Evolutionary conservation across 352 stramenopile genomes (phyloP).

Genomic region (Pythium apleroticum): DNA sequence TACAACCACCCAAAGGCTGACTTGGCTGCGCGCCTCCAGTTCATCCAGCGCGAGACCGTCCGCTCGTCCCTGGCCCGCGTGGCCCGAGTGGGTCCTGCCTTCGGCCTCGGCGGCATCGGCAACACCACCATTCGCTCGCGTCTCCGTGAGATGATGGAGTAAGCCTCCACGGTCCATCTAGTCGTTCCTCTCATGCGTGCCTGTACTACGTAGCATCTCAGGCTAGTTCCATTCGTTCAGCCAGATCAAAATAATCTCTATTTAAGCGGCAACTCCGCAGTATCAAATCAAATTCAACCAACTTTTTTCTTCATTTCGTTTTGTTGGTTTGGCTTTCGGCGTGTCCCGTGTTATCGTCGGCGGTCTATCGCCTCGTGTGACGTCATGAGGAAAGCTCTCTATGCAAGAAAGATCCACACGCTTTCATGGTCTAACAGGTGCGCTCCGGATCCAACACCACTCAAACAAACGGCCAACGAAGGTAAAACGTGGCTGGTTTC

Average conservation of each 20-base stretch:
- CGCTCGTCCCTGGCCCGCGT: slow-evolving; percentile 47
- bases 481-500: background rate
- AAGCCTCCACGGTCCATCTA: slow-evolving; percentile 1
- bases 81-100: slow-evolving; percentile 55
- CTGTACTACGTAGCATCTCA: slow-evolving; percentile 3
- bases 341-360: slow-evolving; percentile 13
- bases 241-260: slow-evolving; percentile 11
- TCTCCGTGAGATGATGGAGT: slow-evolving; percentile 24
- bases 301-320: background rate
- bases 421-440: background rate
- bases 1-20: slow-evolving; percentile 46
- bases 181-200: slow-evolving; percentile 9
- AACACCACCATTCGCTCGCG: slow-evolving; percentile 37
- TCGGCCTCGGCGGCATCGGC: slow-evolving; percentile 64
- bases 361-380: slow-evolving; percentile 6
- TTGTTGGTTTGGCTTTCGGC: slow-evolving; percentile 2
- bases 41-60: slow-evolving; percentile 48
- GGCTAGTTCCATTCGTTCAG: background rate
- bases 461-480: too few relatives aligned
- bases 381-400: slow-evolving; percentile 1
- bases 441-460: too few relatives aligned
- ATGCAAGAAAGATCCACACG: background rate
- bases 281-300: slow-evolving; percentile 13
- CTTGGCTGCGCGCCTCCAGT: slow-evolving; percentile 26
- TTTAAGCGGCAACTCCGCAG: slow-evolving; percentile 13